Base-by-base conservation (phyloP, 202 grass and related monocot genomes). In the Setaria viridis region DNA sequence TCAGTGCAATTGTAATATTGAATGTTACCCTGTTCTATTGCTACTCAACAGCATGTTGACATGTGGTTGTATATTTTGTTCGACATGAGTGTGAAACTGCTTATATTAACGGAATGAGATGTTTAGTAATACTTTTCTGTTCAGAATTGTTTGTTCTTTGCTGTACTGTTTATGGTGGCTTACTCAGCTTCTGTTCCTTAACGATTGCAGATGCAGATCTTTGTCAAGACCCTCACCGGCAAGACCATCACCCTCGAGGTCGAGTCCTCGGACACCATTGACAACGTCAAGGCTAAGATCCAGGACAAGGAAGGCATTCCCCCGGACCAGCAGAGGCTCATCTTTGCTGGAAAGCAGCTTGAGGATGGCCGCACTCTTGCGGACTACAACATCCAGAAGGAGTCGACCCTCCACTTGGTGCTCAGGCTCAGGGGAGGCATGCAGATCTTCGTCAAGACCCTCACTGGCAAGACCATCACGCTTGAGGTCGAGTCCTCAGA, bases 371-470 rank as follows among this genome's bases (percentile, higher is more conserved):
- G 53, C 53, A 56, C 53, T 7, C 53, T 56, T 5, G 50, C 14
- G 3, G 50, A 53, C 50, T 53, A 53, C 25, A 25, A 25, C 25
- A 25, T 25, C 25, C 25, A 25, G 25, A 25, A 25, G 25, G 25
- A 25, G 25, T 53, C 50, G 14, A 53, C 50, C 50, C 50, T 20
- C 17, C 53, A 56, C 53, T 20, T 56, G 53, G 17, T 56, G 53
- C 53, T 56, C 16, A 56, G 53, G 53, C 53, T 56, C 5, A 56
- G 53, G 53, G 53, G 53, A 56, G 92, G 92, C 0, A 91, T 94
- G 93, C 93, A 95, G 74, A 95, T 95, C 51, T 95, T 95, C 0
- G 93, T 95, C 0, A 95, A 95, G 74, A 95, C 93, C 71, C 66
- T 95, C 2, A 95, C 93, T 0, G 90, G 93, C 6, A 95, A 95